These are phyloP conservation scores for Dipteronia sinensis DNA, from an alignment of 345 rosid species.

Conservation along the genomic window DNA sequence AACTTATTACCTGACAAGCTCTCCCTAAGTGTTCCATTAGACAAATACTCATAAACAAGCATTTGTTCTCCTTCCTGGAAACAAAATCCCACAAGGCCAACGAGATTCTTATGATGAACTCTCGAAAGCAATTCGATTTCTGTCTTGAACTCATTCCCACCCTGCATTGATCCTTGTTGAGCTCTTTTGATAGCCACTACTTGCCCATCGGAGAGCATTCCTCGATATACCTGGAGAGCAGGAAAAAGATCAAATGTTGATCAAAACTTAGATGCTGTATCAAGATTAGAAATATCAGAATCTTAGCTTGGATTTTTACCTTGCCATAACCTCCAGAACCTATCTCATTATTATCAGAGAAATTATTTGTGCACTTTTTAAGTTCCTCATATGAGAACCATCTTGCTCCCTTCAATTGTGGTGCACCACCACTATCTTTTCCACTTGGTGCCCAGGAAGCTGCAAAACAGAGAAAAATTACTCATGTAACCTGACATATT, in stretches of 20 bases:
- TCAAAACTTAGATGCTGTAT: background rate
- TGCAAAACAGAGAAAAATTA: conserved; percentile 30
- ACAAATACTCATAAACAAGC: conserved; percentile 85
- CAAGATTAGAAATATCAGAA: background rate
- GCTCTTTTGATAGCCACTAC: conserved; percentile 88
- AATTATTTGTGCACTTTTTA: conserved; percentile 69
- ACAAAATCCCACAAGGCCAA: conserved; percentile 88
- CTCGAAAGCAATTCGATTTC: conserved; percentile 94
- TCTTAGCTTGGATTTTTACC: conserved; percentile 34
- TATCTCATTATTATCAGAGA: conserved; percentile 71
- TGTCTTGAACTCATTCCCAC: conserved; percentile 91
- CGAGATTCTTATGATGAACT: conserved; percentile 95
- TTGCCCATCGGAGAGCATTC: conserved; percentile 78
- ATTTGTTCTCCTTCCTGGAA: conserved; percentile 92
- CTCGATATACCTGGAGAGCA: conserved; percentile 69
- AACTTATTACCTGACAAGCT: conserved; percentile 73
- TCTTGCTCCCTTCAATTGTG: conserved; percentile 92
- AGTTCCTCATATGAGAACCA: conserved; percentile 97
- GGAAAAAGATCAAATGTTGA: background rate
- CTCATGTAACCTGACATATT: background rate
- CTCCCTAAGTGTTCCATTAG: conserved; percentile 80
- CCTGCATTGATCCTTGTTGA: conserved; percentile 90
- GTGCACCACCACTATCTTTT: conserved; percentile 84
- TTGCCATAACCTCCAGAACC: conserved; percentile 98
- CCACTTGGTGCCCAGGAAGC: conserved; percentile 94